These are phyloP conservation scores for Emydomyces testavorans DNA, from an alignment of 2,329 filamentous ascomycete genomes.

Conservation along the genomic window DNA sequence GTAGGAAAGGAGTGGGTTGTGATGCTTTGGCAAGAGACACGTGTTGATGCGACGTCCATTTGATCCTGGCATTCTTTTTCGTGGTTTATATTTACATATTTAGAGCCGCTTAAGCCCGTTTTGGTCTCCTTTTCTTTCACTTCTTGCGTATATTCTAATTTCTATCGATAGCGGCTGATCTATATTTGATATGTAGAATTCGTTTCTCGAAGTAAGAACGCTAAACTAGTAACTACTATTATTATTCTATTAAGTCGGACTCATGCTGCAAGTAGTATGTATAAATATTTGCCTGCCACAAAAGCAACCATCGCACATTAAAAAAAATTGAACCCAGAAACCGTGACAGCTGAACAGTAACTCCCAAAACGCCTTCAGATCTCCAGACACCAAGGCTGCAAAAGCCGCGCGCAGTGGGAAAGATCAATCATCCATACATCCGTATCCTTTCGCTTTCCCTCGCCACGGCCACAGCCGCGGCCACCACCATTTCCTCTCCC, in stretches of 20 bases:
- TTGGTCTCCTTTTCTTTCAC: background rate
- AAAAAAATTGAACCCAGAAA: too few species aligned
- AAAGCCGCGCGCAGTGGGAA: too few species aligned
- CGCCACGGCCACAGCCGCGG: conserved; percentile 6
- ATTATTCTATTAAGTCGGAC: background rate
- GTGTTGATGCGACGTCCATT: background rate
- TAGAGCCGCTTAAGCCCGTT: too few species aligned
- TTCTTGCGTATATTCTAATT: background rate
- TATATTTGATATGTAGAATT: background rate
- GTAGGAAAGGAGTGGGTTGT: conserved; percentile 30
- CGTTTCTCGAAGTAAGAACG: background rate
- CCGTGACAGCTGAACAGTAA: too few species aligned
- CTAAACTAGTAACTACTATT: background rate
- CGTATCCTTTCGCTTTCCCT: background rate
- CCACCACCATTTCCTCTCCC: conserved; percentile 14
- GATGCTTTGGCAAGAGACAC: too few species aligned
- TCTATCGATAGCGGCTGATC: background rate
- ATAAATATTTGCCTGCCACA: too few species aligned
- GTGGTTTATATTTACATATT: too few species aligned
- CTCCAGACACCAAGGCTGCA: background rate
- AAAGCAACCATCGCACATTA: too few species aligned
- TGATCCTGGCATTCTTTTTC: background rate
- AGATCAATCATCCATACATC: too few species aligned
- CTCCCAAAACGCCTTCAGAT: background rate
- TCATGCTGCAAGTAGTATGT: too few species aligned